Percentiles rank a stretch among this genome's conserved stretches.
Conservation (phyloP, 345 rosid genomes). For the Citrus maxima region DNA sequence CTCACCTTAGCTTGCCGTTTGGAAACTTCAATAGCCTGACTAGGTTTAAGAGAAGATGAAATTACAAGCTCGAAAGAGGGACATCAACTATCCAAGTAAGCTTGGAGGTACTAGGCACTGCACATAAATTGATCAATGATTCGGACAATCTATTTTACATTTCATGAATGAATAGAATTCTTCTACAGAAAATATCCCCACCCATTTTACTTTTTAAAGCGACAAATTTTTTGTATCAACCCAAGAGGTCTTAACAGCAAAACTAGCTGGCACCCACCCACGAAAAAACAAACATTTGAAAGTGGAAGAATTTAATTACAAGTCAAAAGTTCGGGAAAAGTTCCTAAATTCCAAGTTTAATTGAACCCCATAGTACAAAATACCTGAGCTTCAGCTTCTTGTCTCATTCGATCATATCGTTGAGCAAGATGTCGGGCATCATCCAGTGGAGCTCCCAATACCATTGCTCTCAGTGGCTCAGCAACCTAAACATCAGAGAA, state of each 20-base stretch:
- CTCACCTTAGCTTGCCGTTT: conserved; percentile 75
- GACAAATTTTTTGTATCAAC: not conserved
- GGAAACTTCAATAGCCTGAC: conserved; percentile 86
- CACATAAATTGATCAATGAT: not conserved
- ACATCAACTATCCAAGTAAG: not conserved
- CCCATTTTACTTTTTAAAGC: no score
- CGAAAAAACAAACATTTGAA: not conserved
- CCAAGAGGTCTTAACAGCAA: not conserved
- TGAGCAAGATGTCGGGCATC: conserved; percentile 98
- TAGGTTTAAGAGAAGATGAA: conserved; percentile 28
- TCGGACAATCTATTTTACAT: not conserved
- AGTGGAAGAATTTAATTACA: not conserved
- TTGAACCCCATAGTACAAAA: not conserved
- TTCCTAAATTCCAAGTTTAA: not conserved
- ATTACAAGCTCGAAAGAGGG: conserved; percentile 1
- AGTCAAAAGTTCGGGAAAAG: not conserved
- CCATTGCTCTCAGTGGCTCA: conserved; percentile 94
- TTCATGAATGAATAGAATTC: not conserved
- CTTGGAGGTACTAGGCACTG: not conserved
- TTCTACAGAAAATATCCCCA: not conserved
- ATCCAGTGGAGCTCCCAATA: conserved; percentile 88
- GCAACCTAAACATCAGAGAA: conserved; percentile 59
- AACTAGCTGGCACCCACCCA: not conserved
- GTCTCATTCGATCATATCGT: conserved; percentile 90
- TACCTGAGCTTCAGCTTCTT: conserved; percentile 97